Conservation (phyloP, 1,139 yeast genomes). For the Yamadazyma mexicana region DNA sequence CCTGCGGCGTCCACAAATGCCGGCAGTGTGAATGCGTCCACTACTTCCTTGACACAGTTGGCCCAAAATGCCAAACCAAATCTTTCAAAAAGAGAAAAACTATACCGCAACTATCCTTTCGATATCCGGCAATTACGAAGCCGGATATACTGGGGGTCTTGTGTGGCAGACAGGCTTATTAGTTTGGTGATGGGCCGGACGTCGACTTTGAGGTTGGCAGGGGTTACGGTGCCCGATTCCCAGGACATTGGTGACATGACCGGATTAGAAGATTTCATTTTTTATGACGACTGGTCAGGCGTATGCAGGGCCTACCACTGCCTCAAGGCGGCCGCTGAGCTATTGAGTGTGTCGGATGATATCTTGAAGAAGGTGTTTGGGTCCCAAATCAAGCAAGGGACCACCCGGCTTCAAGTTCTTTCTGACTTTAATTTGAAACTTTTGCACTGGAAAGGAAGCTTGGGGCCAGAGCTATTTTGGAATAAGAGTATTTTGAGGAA, state of each 20-base stretch:
- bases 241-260: conserved; percentile 16
- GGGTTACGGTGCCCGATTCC: conserved; percentile 14
- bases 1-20: not conserved
- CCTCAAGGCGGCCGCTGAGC: conserved; percentile 11
- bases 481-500: conserved; percentile 10
- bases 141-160: conserved; percentile 17
- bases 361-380: conserved; percentile 12
- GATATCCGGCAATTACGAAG: conserved; percentile 12
- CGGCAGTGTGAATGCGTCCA: not conserved
- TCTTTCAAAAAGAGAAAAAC: conserved; percentile 4
- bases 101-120: conserved; percentile 13
- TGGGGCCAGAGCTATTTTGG: conserved; percentile 10
- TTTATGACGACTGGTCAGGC: conserved; percentile 11
- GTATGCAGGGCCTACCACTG: conserved; percentile 13
- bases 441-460: conserved; percentile 10
- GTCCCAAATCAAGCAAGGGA: conserved; percentile 6
- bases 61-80: not conserved
- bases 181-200: conserved; percentile 16
- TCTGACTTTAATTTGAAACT: conserved; percentile 10
- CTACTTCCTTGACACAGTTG: not conserved
- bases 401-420: conserved; percentile 7
- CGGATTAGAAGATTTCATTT: conserved; percentile 14
- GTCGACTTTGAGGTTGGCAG: conserved; percentile 12
- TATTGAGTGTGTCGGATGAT: conserved; percentile 12
- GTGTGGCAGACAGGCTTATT: conserved; percentile 14